Evolutionary conservation across 2,329 filamentous ascomycete species (phyloP), one percentile per base, ranked within the genome.

Genomic region (Botrytis deweyae): DNA sequence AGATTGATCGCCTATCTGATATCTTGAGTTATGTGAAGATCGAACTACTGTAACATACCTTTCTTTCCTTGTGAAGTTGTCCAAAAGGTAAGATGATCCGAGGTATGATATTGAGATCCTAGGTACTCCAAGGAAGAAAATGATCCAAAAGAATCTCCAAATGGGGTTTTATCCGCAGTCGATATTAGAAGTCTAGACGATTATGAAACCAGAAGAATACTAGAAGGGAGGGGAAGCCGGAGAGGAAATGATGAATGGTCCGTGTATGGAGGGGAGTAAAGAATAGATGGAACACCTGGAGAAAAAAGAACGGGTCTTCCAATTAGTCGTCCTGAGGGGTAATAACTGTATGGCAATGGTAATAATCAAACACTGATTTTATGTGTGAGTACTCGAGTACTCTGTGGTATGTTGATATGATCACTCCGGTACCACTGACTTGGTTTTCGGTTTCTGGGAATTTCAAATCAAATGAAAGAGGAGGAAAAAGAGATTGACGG

Each of bases 401-500:
- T 44, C n/a, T 38, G 36, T 36, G 64, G 14, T n/a, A 62, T 42
- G 62, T 55, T 20, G 52, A 46, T 67, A 46, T 55, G 40, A 62
- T 59, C 20, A 44, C 40, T 40, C 38, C 55, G 40, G 55, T 59
- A 72, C 70, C 70, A 58, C 70, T 58, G 61, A 67, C 70, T 72
- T 72, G 70, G 70, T 65, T 66, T 67, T 42, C 29, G 70, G 70
- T 67, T 65, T 55, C 40, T 46, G 29, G 67, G 55, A 33, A 59
- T 46, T 22, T 44, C 49, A 61, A 72, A 33, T 18, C 63, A 68
- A 44, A 72, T 68, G n/a, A 68, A 58, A 42, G 36, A 33, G 33
- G 33, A 61, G 44, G 33, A 22, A 46, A 38, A 46, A 68, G n/a
- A 68, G 29, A 22, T 49, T 36, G 63, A 68, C 4, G 38, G 40